Percentiles rank a stretch among this genome's conserved stretches.
Evolutionary conservation across 495 filamentous ascomycete genomes (phyloP).

Genomic region (Xylaria cubensis): DNA sequence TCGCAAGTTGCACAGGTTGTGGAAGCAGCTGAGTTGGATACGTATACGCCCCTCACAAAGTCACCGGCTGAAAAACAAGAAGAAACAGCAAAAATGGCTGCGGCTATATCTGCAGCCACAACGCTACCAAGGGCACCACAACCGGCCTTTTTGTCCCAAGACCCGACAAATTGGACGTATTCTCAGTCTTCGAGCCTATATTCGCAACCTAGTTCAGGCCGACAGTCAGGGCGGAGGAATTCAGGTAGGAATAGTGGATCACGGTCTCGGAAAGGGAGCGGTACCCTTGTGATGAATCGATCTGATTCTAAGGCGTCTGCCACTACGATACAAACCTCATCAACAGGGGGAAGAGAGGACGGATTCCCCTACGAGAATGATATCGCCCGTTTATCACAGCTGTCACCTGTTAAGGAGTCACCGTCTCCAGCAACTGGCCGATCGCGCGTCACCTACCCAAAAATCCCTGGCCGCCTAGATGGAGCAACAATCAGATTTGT

Average conservation of each 20-base stretch:
- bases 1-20: constrained; percentile 30
- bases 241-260: constrained; percentile 27
- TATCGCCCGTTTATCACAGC: constrained; percentile 34
- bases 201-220: constrained; percentile 33
- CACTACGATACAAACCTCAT: constrained; percentile 41
- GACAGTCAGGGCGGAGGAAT: constrained; percentile 24
- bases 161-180: constrained; percentile 14
- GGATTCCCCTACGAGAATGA: constrained; percentile 28
- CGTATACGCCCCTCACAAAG: constrained; percentile 49
- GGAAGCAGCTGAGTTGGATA: constrained; percentile 40
- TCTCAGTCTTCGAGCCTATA: constrained; percentile 39
- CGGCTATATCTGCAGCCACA: constrained; percentile 34
- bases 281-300: constrained; percentile 32
- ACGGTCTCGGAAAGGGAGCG: constrained; percentile 32
- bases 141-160: constrained; percentile 31
- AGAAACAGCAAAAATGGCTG: constrained; percentile 36
- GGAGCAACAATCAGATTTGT: constrained; percentile 37
- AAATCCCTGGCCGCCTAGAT: constrained; percentile 42
- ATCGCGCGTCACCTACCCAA: constrained; percentile 53
- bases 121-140: constrained; percentile 27
- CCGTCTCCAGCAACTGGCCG: constrained; percentile 44
- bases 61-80: constrained; percentile 48
- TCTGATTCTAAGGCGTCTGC: constrained; percentile 38
- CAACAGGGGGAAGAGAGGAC: constrained; percentile 32
- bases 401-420: constrained; percentile 56